Conservation (phyloP, 805 yeast genomes). For the Ogataea glucozyma region DNA sequence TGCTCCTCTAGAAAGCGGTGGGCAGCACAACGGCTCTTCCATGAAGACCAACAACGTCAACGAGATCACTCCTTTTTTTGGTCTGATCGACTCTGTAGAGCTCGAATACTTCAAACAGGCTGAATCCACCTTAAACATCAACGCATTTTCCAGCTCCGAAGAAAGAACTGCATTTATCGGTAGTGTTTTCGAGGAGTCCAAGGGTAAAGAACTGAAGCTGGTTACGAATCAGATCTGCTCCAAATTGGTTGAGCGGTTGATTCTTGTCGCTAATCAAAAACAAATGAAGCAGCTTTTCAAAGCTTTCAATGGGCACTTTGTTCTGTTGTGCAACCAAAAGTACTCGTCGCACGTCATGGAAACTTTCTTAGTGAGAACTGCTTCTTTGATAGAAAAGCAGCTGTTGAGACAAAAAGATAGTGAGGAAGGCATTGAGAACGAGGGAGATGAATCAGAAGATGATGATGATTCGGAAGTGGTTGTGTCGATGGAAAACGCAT, state of each 20-base stretch:
- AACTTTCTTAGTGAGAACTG: constrained; percentile 73
- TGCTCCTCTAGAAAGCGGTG: background rate
- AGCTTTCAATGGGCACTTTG: constrained; percentile 72
- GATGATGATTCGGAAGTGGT: constrained; percentile 40
- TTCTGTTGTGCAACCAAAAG: constrained; percentile 78
- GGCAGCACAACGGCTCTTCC: background rate
- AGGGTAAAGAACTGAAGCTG: constrained; percentile 86
- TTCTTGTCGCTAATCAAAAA: constrained; percentile 61
- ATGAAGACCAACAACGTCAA: background rate
- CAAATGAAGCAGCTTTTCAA: constrained; percentile 68
- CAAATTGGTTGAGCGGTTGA: constrained; percentile 82
- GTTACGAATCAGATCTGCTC: constrained; percentile 96
- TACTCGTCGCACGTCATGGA: constrained; percentile 94
- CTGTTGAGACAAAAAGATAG: constrained; percentile 41
- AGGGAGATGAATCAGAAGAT: constrained; percentile 36
- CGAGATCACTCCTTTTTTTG: constrained; percentile 61
- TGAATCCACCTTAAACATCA: constrained; percentile 78
- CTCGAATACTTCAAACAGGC: constrained; percentile 91
- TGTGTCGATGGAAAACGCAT: constrained; percentile 64
- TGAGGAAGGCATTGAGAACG: no score
- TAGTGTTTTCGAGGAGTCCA: constrained; percentile 81
- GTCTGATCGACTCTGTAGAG: constrained; percentile 81
- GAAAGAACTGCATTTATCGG: constrained; percentile 72
- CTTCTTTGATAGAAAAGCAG: constrained; percentile 76
- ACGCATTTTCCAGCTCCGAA: constrained; percentile 72